Conservation (phyloP, 2,329 filamentous ascomycete species). For the Penicillium sp. region DNA sequence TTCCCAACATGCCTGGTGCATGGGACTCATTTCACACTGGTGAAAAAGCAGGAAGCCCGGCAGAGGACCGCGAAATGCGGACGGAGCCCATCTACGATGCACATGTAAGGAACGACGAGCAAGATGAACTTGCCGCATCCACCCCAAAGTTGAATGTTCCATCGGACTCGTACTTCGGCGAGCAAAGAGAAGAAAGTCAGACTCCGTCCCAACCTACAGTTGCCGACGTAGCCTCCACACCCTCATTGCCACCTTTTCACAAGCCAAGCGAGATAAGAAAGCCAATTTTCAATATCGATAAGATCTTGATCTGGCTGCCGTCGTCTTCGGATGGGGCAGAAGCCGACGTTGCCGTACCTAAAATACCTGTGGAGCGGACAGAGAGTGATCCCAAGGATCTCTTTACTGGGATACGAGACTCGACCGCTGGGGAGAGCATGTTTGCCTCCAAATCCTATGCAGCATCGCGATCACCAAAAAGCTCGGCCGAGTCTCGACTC, state of each 20-base stretch:
- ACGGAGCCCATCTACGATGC: not conserved
- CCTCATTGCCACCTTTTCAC: conserved; percentile 19
- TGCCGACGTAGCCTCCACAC: conserved; percentile 19
- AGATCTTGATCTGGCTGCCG: conserved; percentile 41
- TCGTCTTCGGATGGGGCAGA: conserved; percentile 23
- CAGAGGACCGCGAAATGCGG: conserved; percentile 6
- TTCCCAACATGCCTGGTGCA: conserved; percentile 45
- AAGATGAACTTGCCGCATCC: conserved; percentile 24
- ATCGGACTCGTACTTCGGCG: conserved; percentile 16
- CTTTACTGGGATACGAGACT: conserved; percentile 24
- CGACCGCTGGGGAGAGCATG: conserved; percentile 27
- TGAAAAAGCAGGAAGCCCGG: not conserved
- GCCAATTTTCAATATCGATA: conserved; percentile 38
- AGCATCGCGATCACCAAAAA: conserved; percentile 24
- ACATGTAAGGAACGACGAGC: conserved; percentile 4
- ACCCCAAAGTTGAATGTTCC: conserved; percentile 35
- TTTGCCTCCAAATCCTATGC: conserved; percentile 26
- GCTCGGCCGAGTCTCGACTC: conserved; percentile 20
- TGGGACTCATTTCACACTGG: conserved; percentile 40
- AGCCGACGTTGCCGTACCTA: conserved; percentile 9
- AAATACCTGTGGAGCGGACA: conserved; percentile 12
- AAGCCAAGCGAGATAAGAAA: conserved; percentile 36
- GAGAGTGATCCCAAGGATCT: conserved; percentile 27
- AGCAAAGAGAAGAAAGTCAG: conserved; percentile 13
- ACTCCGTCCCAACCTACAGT: conserved; percentile 12